A percentile compares a stretch with the other conserved stretches of the same genome.
phyloP scores from a whole-genome alignment of 2,329 filamentous ascomycete genomes.

The Epichloe hybrida region DNA sequence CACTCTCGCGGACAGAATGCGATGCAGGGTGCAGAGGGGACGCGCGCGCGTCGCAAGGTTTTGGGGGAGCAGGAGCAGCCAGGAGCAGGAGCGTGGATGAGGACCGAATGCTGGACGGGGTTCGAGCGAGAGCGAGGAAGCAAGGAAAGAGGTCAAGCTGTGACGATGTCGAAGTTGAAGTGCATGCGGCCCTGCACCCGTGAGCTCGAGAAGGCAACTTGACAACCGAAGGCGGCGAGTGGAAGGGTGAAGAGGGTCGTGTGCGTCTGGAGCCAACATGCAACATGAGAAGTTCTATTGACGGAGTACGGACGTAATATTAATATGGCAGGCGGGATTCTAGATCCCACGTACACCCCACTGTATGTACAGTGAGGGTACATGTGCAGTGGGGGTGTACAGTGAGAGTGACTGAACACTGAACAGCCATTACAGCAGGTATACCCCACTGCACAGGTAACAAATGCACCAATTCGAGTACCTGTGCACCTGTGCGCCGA shows the following conservation, averaged over 20 bases:
- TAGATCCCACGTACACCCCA: neutral
- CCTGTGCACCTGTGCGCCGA: too few relatives aligned
- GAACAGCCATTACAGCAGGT: too few relatives aligned
- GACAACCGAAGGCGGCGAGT: neutral
- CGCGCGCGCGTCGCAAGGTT: slow-evolving; percentile 2
- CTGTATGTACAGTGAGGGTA: too few relatives aligned
- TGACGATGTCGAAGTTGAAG: slow-evolving; percentile 1
- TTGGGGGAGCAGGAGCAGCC: neutral
- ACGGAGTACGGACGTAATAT: too few relatives aligned
- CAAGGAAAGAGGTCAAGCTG: neutral
- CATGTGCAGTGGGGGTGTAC: too few relatives aligned
- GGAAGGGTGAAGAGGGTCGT: neutral
- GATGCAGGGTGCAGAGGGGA: neutral
- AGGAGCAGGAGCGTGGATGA: neutral
- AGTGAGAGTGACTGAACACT: too few relatives aligned
- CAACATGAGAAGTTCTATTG: neutral
- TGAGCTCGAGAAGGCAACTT: slow-evolving; percentile 1
- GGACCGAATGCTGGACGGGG: neutral
- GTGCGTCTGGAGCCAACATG: neutral
- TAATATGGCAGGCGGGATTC: neutral
- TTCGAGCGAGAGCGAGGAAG: slow-evolving; percentile 1
- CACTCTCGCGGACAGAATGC: neutral
- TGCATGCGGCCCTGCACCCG: slow-evolving; percentile 12
- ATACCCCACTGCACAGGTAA: too few relatives aligned
- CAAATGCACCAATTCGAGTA: too few relatives aligned